phyloP scores from a whole-genome alignment of 345 rosid species.

The Populus davidiana region DNA sequence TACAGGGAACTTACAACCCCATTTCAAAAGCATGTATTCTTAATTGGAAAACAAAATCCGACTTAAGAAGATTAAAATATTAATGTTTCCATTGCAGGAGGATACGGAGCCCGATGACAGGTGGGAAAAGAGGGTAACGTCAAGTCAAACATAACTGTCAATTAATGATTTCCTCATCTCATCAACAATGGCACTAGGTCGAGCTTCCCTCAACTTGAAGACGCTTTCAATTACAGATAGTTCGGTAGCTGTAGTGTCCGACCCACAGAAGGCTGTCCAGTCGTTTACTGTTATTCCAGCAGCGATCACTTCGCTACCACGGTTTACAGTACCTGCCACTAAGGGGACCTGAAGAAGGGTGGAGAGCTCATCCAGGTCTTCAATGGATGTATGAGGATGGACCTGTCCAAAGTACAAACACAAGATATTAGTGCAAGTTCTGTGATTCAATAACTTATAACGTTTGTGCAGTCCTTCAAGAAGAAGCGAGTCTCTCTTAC shows the following conservation, averaged over 20 bases:
- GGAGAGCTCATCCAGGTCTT: constrained; percentile 92
- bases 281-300: constrained; percentile 89
- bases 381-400: constrained; percentile 87
- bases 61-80: neutral
- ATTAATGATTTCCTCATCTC: constrained; percentile 94
- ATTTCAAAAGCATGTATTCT: neutral
- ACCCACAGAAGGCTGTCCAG: constrained; percentile 89
- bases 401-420: constrained; percentile 48
- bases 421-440: neutral
- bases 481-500: constrained; percentile 31
- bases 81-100: neutral
- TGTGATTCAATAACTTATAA: too few species aligned
- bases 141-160: constrained; percentile 57
- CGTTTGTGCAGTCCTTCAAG: neutral
- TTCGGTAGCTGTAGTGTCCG: constrained; percentile 91
- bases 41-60: neutral
- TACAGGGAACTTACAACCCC: neutral
- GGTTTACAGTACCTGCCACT: constrained; percentile 33
- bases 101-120: neutral
- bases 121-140: neutral
- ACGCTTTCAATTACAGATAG: constrained; percentile 83
- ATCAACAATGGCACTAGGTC: constrained; percentile 70
- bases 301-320: constrained; percentile 49
- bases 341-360: constrained; percentile 73
- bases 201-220: constrained; percentile 89